Percentiles rank a stretch among this genome's conserved stretches.
Evolutionary conservation across 2,329 filamentous ascomycete species (phyloP).

Genomic region (Pseudogymnoascus pannorum): DNA sequence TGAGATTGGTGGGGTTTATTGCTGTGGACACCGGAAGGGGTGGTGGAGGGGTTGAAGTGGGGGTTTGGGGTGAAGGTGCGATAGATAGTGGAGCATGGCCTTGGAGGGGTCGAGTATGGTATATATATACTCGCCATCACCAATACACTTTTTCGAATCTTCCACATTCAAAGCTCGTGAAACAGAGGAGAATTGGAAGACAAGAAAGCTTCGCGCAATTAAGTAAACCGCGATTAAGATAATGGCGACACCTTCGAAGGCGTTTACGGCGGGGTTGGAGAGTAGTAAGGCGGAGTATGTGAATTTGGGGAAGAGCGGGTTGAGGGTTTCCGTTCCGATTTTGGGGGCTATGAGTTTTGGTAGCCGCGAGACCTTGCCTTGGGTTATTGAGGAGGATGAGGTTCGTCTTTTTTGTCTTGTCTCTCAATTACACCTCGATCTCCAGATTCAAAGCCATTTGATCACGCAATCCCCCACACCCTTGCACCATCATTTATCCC

Average conservation of each 20-base stretch:
- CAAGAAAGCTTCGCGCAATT: too few relatives aligned
- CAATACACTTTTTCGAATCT: too few relatives aligned
- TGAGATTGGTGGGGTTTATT: neutral
- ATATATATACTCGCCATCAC: neutral
- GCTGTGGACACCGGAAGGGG: neutral
- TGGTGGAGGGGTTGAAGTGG: neutral
- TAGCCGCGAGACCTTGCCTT: slow-evolving; percentile 39
- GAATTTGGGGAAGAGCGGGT: slow-evolving; percentile 49
- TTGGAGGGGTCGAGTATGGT: neutral
- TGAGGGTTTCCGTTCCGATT: slow-evolving; percentile 53
- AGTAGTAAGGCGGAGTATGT: slow-evolving; percentile 37
- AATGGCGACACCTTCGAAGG: neutral
- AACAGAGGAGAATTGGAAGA: too few relatives aligned
- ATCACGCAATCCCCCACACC: slow-evolving; percentile 34
- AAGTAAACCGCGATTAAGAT: neutral
- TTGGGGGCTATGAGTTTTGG: slow-evolving; percentile 57
- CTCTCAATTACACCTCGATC: too few relatives aligned
- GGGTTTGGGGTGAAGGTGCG: neutral
- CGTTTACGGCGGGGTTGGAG: slow-evolving; percentile 10
- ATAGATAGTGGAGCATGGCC: neutral
- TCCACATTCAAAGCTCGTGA: too few relatives aligned
- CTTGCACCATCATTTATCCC: slow-evolving; percentile 35
- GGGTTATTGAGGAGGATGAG: slow-evolving; percentile 48
- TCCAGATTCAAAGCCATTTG: too few relatives aligned
- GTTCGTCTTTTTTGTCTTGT: too few relatives aligned